These are phyloP conservation scores for Trichoderma erinaceum DNA, from an alignment of 495 filamentous ascomycete genomes.

Conservation along the genomic window DNA sequence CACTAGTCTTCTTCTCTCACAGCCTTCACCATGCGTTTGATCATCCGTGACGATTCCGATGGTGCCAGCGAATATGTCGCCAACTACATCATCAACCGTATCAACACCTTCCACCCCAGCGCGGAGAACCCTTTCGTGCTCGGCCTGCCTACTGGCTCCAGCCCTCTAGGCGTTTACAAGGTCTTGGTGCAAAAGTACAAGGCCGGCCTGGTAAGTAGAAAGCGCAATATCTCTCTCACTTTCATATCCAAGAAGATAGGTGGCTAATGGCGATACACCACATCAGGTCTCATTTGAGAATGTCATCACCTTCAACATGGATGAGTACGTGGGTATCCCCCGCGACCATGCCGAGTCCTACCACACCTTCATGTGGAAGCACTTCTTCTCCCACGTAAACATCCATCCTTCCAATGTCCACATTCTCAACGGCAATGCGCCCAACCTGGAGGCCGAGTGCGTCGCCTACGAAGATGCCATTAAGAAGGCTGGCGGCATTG, in stretches of 20 bases:
- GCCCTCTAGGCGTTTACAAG: slow-evolving; percentile 71
- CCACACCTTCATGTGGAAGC: slow-evolving; percentile 86
- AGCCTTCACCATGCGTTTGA: slow-evolving; percentile 63
- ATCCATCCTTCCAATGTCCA: slow-evolving; percentile 73
- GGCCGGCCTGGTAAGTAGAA: slow-evolving; percentile 49
- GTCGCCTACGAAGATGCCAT: slow-evolving; percentile 74
- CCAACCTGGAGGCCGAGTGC: slow-evolving; percentile 70
- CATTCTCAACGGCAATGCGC: slow-evolving; percentile 78
- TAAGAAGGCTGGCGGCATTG: slow-evolving; percentile 67
- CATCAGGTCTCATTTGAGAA: slow-evolving; percentile 68
- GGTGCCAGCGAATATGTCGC: slow-evolving; percentile 68
- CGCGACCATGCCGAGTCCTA: slow-evolving; percentile 78
- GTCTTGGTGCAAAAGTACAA: slow-evolving; percentile 69
- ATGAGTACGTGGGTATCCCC: slow-evolving; percentile 80
- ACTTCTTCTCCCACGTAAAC: slow-evolving; percentile 86
- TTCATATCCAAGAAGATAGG: background rate
- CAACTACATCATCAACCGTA: slow-evolving; percentile 75
- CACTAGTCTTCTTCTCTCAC: slow-evolving; percentile 17
- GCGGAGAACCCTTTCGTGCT: slow-evolving; percentile 70
- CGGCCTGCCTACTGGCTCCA: slow-evolving; percentile 77
- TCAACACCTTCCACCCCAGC: slow-evolving; percentile 66
- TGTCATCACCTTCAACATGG: slow-evolving; percentile 92
- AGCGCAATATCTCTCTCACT: background rate
- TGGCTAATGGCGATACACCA: slow-evolving; percentile 3
- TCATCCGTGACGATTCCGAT: slow-evolving; percentile 65